phyloP scores from a whole-genome alignment of 257 asterid species.

The Solanum ossicruentum region DNA sequence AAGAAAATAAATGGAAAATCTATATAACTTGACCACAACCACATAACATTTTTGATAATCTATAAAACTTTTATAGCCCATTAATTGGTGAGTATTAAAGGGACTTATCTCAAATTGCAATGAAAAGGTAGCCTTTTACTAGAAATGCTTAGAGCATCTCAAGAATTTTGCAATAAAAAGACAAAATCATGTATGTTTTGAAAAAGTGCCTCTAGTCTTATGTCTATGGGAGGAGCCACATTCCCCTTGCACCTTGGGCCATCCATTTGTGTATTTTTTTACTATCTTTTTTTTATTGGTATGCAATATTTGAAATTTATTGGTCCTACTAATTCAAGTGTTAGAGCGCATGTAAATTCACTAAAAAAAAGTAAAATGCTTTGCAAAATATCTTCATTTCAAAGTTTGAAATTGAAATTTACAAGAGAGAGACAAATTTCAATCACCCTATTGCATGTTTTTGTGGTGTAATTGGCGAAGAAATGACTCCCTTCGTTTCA shows the following conservation, averaged over 20 bases:
- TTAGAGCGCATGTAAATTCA: too few species aligned
- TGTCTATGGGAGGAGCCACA: conserved; percentile 2
- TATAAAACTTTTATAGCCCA: conserved; percentile 8
- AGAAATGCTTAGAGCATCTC: conserved; percentile 9
- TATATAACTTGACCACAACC: background rate
- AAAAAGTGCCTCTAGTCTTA: background rate
- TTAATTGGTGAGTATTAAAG: conserved; percentile 19
- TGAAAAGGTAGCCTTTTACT: conserved; percentile 10
- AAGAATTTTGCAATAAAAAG: conserved; percentile 23
- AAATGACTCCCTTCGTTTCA: background rate
- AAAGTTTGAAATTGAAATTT: background rate
- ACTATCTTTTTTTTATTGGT: too few species aligned
- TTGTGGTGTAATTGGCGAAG: background rate
- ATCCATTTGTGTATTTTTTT: background rate
- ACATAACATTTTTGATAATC: background rate
- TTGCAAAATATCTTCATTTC: too few species aligned
- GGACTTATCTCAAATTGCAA: conserved; percentile 14
- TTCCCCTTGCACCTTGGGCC: background rate
- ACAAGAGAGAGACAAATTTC: background rate
- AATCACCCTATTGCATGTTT: background rate
- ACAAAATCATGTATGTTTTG: conserved; percentile 8
- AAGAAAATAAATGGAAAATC: background rate
- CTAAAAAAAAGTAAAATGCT: background rate
- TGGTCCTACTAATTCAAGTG: background rate
- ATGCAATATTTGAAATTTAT: background rate